Base-by-base conservation (phyloP, 2,329 filamentous ascomycete species). In the Fusarium secorum region DNA sequence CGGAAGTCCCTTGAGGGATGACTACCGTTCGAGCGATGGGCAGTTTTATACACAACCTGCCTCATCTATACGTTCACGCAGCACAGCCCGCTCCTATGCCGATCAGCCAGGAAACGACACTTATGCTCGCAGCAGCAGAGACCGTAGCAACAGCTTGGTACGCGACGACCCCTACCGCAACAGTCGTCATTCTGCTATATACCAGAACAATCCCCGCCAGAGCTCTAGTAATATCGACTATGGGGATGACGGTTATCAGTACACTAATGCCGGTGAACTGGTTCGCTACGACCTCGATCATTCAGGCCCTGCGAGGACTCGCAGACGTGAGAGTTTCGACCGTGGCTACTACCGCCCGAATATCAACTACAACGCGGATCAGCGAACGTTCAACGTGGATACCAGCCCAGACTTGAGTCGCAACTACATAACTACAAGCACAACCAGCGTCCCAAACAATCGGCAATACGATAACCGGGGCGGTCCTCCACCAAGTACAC, bases 401-500 rank as follows among this genome's bases (percentile, higher is more conserved):
- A 84, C 84, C 7, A 78, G 75, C 64, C 72, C 77, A 28, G 86
- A 88, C 59, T 68, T 83, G 24, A 78, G 76, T 55, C 84, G 84
- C 24, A 80, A 79, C 32, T 85, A 84, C 65, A 83, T 82, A 54
- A 73, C 71, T 35, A 79, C 75, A 52, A 72, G 60, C 51, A 55
- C 72, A 51, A 68, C 60, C 7, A 65, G 61, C 46, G 64, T 70
- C 18, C 55, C 70, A 9, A 75, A 72, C 20, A 78, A 68, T 64
- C 78, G 79, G 9, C 77, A 76, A 11, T 81, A 83, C 63, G 84
- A 85, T 18, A 77, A 71, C 44, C 76, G 80, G 28, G 78, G 86
- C 35, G 85, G 86, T 0, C 91, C 91, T 4, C 92, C 92, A 14
- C 90, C 90, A 8, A 88, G 90, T 9, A 92, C 89, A 6, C 85